These are phyloP conservation scores for Davidsoniella virescens DNA, from an alignment of 2,329 filamentous ascomycete genomes.

Conservation along the genomic window DNA sequence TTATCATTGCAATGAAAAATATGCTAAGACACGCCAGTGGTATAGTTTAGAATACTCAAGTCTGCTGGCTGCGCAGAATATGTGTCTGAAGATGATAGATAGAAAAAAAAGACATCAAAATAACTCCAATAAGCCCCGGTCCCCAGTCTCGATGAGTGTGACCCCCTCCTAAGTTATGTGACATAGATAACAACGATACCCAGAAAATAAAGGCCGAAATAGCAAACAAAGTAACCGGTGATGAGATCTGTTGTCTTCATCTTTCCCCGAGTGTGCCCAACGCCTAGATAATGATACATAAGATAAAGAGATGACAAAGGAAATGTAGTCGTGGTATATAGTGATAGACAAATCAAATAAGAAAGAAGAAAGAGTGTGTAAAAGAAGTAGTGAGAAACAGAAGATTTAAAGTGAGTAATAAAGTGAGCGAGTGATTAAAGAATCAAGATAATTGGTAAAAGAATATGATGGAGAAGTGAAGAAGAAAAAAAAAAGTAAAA, in stretches of 20 bases:
- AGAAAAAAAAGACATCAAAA: constrained; percentile 1
- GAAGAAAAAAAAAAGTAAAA: constrained; percentile 1
- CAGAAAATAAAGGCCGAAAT: not conserved
- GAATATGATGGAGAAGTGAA: not conserved
- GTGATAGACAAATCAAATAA: not conserved
- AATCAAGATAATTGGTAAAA: not conserved
- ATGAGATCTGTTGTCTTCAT: not conserved
- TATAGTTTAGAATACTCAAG: no score
- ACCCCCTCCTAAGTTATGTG: no score
- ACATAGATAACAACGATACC: no score
- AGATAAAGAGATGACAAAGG: constrained; percentile 2
- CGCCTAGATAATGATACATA: not conserved
- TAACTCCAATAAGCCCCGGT: not conserved
- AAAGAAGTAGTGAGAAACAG: constrained; percentile 2
- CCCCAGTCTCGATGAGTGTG: no score
- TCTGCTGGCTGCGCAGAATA: no score
- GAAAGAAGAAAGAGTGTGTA: constrained; percentile 1
- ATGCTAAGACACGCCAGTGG: no score
- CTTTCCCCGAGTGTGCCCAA: no score
- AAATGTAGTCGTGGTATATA: constrained; percentile 11
- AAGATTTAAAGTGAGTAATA: not conserved
- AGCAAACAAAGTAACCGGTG: not conserved
- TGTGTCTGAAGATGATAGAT: no score
- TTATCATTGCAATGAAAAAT: no score
- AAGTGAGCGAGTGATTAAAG: not conserved